Conservation (phyloP, 495 filamentous ascomycete genomes). For the Sabuloglossum arenarium region DNA sequence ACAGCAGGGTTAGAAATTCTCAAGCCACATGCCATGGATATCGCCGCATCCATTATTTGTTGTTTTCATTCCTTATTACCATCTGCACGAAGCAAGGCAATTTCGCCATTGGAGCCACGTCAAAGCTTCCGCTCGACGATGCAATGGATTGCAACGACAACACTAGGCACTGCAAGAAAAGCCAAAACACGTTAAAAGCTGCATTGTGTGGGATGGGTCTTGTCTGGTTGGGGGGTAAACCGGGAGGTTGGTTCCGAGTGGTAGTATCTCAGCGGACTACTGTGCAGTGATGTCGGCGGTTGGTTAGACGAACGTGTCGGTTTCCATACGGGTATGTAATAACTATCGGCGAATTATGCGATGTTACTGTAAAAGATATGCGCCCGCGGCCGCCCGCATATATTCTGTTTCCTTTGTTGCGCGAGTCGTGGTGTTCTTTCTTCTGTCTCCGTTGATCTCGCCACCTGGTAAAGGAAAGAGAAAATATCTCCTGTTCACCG, state of each 20-base stretch:
- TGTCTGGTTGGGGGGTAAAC: not conserved
- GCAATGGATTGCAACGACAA: not conserved
- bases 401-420: not conserved
- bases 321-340: not conserved
- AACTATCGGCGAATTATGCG: not conserved
- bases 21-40: not conserved
- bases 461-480: not conserved
- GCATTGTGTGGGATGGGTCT: not conserved
- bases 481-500: not conserved
- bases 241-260: not conserved
- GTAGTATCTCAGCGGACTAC: not conserved
- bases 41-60: slow-evolving; percentile 1
- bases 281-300: not conserved
- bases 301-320: not conserved
- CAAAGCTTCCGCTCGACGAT: not conserved
- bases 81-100: not conserved
- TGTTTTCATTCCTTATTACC: not conserved
- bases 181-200: slow-evolving; percentile 2
- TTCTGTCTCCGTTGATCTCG: not conserved
- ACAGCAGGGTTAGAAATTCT: not conserved
- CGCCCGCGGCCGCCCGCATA: not conserved
- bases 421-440: not conserved
- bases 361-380: not conserved
- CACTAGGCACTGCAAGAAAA: not conserved
- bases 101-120: slow-evolving; percentile 1